phyloP scores from a whole-genome alignment of 2,329 filamentous ascomycete genomes.

The Rhytidhysteron rufulum region DNA sequence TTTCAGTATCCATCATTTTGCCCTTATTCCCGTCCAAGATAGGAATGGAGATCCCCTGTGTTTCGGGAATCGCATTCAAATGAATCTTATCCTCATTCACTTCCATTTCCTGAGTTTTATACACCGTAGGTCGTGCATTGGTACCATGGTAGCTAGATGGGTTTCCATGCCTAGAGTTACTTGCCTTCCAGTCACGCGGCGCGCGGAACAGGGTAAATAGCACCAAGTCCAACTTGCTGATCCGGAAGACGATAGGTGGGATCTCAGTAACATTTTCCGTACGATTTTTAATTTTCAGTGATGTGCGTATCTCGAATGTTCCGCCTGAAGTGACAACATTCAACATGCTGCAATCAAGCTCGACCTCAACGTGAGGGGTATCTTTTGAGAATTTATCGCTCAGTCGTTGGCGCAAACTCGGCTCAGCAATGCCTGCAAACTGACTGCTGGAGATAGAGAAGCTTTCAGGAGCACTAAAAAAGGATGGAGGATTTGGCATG shows the following conservation, averaged over 20 bases:
- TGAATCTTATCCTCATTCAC: constrained; percentile 10
- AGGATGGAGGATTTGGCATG: constrained; percentile 7
- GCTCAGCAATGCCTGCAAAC: constrained; percentile 9
- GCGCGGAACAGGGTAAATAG: constrained; percentile 20
- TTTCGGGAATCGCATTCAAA: constrained; percentile 17
- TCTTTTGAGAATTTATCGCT: constrained; percentile 16
- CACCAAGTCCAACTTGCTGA: constrained; percentile 16
- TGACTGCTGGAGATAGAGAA: constrained; percentile 15
- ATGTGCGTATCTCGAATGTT: constrained; percentile 16
- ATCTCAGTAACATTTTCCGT: constrained; percentile 12
- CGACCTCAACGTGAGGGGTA: constrained; percentile 20
- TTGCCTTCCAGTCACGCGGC: constrained; percentile 12
- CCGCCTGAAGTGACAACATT: constrained; percentile 12
- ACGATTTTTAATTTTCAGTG: constrained; percentile 10
- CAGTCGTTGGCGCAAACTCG: constrained; percentile 17
- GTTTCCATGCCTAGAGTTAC: constrained; percentile 1
- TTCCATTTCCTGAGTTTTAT: background rate
- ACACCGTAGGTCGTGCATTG: background rate
- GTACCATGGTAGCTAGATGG: background rate
- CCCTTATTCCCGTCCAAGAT: constrained; percentile 3
- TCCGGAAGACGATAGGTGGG: constrained; percentile 13
- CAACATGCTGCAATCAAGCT: constrained; percentile 13
- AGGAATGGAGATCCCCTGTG: constrained; percentile 8
- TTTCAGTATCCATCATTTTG: constrained; percentile 8
- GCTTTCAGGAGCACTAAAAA: constrained; percentile 7